Percentiles rank a stretch among this genome's conserved stretches.
Evolutionary conservation across 495 filamentous ascomycete genomes (phyloP).

Genomic region (Evernia prunastri): DNA sequence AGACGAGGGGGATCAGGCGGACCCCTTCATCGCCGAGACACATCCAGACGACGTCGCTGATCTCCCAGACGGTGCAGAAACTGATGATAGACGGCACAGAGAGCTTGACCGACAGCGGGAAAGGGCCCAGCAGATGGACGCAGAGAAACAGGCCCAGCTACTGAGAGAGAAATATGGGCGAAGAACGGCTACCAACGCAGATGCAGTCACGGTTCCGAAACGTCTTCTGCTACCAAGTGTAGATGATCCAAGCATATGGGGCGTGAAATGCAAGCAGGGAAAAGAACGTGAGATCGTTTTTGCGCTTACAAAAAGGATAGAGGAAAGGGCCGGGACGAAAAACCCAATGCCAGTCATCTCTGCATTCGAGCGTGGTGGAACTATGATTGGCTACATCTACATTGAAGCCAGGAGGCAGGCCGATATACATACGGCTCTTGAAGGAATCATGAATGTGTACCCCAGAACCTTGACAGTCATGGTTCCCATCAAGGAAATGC

Average conservation of each 20-base stretch:
- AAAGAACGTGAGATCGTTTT: slow-evolving; percentile 90
- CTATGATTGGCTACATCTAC: slow-evolving; percentile 92
- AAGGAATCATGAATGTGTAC: slow-evolving; percentile 80
- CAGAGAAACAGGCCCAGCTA: slow-evolving; percentile 84
- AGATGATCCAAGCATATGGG: slow-evolving; percentile 95
- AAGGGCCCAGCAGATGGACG: slow-evolving; percentile 74
- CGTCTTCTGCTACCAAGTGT: slow-evolving; percentile 86
- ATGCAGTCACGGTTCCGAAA: slow-evolving; percentile 69
- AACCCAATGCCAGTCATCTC: slow-evolving; percentile 73
- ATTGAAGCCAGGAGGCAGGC: slow-evolving; percentile 81
- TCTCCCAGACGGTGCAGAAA: slow-evolving; percentile 67
- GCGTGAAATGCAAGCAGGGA: slow-evolving; percentile 82
- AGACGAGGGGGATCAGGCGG: slow-evolving; percentile 75
- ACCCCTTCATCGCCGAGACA: slow-evolving; percentile 74
- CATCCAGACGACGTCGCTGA: slow-evolving; percentile 87
- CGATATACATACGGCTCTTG: slow-evolving; percentile 73
- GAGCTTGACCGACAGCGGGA: slow-evolving; percentile 91
- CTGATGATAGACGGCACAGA: slow-evolving; percentile 85
- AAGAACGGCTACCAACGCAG: slow-evolving; percentile 49
- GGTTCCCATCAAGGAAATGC: slow-evolving; percentile 96
- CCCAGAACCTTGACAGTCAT: slow-evolving; percentile 73
- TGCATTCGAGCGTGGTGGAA: slow-evolving; percentile 80
- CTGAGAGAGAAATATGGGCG: slow-evolving; percentile 79
- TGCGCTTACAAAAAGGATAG: slow-evolving; percentile 76
- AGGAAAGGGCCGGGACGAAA: slow-evolving; percentile 66